Conservation (phyloP, 306 rosid genomes). For the Fagus crenata region DNA sequence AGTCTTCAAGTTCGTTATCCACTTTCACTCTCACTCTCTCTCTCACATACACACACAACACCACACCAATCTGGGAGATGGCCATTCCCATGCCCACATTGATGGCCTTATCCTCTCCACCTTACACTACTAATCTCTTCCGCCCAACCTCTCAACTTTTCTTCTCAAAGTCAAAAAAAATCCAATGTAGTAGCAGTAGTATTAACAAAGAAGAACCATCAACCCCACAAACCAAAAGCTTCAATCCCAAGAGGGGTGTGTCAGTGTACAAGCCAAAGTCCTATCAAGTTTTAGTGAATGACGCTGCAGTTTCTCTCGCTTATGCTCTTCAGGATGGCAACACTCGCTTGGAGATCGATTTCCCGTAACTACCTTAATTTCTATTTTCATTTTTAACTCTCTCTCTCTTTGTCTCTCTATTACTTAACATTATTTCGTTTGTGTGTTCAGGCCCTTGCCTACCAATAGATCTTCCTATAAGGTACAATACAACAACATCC, state of each 20-base stretch:
- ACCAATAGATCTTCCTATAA: conserved; percentile 81
- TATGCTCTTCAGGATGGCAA: conserved; percentile 71
- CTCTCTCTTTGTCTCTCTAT: background rate
- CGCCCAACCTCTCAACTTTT: conserved; percentile 17
- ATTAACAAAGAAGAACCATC: conserved; percentile 39
- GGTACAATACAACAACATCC: conserved; percentile 41
- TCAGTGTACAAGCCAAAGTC: conserved; percentile 86
- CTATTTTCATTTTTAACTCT: background rate
- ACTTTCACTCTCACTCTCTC: background rate
- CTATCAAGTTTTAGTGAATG: conserved; percentile 70
- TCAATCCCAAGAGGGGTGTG: conserved; percentile 64
- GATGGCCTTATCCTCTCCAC: conserved; percentile 45
- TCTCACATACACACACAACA: background rate
- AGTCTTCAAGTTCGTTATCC: conserved; percentile 24
- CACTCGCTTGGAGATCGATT: conserved; percentile 84
- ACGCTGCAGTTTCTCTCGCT: conserved; percentile 79
- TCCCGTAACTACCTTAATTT: conserved; percentile 54
- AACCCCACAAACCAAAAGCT: conserved; percentile 24
- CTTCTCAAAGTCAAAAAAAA: conserved; percentile 27
- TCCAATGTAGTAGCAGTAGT: conserved; percentile 37
- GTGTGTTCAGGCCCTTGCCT: conserved; percentile 77
- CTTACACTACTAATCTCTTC: conserved; percentile 16
- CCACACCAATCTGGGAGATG: conserved; percentile 1
- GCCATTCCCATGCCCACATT: conserved; percentile 21
- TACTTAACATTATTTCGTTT: background rate